Base-by-base conservation (phyloP, 495 filamentous ascomycete species). In the Jackrogersella minutella region DNA sequence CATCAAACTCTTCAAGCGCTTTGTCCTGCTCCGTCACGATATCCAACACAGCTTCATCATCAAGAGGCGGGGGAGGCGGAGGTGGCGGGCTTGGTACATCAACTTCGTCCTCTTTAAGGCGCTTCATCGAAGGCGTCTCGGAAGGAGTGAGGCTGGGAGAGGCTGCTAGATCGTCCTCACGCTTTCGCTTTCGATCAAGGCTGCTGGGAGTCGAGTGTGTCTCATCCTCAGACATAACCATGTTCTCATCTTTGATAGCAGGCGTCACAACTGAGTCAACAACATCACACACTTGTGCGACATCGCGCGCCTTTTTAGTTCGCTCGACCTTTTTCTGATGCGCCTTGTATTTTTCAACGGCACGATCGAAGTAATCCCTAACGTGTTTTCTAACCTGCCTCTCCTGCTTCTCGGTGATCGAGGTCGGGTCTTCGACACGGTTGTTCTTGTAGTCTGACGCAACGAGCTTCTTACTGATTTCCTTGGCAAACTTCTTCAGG, bases 371-470 rank as follows among this genome's bases (percentile, higher is more conserved):
- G 77, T 85, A 97, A 16, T 90, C 85, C 54, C 90, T 90, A 69
- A 92, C 92, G 69, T 87, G 92, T 50, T 82, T 86, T 76, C 91
- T 95, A 30, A 97, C 86, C 59, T 91, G 90, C 74, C 88, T 89
- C 68, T 89, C 87, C 69, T 94, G 91, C 66, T 90, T 92, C 26
- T 87, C 78, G n/a, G 84, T 84, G 66, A 97, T 88, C 47, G 85
- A 83, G n/a, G 86, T 91, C 3, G 93, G 93, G 68, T 97, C 90
- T 17, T 88, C 82, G 8, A 97, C 93, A 2, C 91, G 88, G 37
- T 86, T 84, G 68, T 93, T 86, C 76, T 96, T 97, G 80, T 90
- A 97, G 72, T 97, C 93, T 0, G 91, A 92, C 22, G 88, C 86
- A 26, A 96, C 92, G 24, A 97, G 82, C 73, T 93, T 96, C 75